phyloP scores from a whole-genome alignment of 2,329 filamentous ascomycete species.

The Triangularia verruculosa region DNA sequence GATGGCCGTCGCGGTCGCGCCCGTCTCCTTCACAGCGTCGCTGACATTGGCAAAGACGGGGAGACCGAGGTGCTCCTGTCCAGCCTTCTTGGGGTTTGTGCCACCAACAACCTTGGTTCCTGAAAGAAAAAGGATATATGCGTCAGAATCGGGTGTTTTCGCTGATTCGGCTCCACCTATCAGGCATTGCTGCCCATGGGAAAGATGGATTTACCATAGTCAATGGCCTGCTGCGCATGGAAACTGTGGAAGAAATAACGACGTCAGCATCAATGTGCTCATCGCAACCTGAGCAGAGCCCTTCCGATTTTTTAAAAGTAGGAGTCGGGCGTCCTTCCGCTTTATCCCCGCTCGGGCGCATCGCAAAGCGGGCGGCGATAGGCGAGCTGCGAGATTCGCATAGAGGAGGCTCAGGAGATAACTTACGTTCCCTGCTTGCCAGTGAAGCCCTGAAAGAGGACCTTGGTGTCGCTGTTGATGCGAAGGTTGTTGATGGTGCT shows the following conservation, averaged over 20 bases:
- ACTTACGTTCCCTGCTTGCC: constrained; percentile 93
- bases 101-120: constrained; percentile 97
- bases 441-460: constrained; percentile 96
- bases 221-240: constrained; percentile 95
- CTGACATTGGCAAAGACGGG: constrained; percentile 89
- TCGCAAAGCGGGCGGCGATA: neutral
- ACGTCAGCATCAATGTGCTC: constrained; percentile 32
- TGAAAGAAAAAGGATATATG: constrained; percentile 36
- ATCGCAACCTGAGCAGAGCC: constrained; percentile 8
- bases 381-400: neutral
- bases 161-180: neutral
- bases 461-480: constrained; percentile 90
- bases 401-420: neutral
- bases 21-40: constrained; percentile 86
- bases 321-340: neutral
- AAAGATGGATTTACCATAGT: constrained; percentile 70
- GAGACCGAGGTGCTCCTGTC: constrained; percentile 79
- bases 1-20: constrained; percentile 87
- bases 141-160: constrained; percentile 31
- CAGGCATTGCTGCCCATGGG: constrained; percentile 15
- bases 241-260: constrained; percentile 58
- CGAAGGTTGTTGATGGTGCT: constrained; percentile 80
- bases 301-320: neutral
- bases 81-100: constrained; percentile 99
- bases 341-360: neutral